Base-by-base conservation (phyloP, 225 moss, liverwort and hornwort genomes). In the Pseudoscleropodium purum region DNA sequence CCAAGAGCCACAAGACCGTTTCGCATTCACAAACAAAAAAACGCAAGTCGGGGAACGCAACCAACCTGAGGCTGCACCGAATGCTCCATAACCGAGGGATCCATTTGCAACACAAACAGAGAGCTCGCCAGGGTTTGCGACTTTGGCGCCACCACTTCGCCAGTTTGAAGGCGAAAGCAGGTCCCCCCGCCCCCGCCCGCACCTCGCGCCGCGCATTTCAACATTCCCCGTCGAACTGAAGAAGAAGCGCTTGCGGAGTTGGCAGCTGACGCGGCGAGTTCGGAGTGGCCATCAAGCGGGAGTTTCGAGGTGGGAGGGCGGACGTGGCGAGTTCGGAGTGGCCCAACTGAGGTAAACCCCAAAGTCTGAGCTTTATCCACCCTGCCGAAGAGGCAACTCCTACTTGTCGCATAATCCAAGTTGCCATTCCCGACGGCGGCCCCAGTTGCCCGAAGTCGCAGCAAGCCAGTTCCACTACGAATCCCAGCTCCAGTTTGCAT, bases 71-170 rank as follows among this genome's bases (percentile, higher is more conserved):
- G 54, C n/a, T 36, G 60, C 87, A 81, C 68, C 73, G 84, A 81
- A 63, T 87, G 89, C 89, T 89, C 86, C 74, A 87, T 67, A 34
- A 79, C 61, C 20, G 45, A 72, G 81, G 54, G 27, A 54, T 90
- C 74, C 82, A 85, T 84, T 85, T 21, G 47, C 79, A 92, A 34
- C 80, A 62, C 37, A 31, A 37, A 49, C 76, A 57, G 61, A 36
- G 24, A 68, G 31, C 60, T 78, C 47, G 59, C 67, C 85, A 87
- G 67, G 89, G 84, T 91, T 76, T 13, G 81, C 88, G 47, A 81
- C 88, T 84, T 86, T 80, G 88, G 69, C 91, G 91, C 91, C 91
- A 88, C 90, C 84, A 74, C 65, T 37, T 62, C 57, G 67, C 67
- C 60, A 24, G 87, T 89, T 92, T 87, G 87, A 87, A 91, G 60